Base-by-base conservation (phyloP, 2,329 filamentous ascomycete genomes). In the Pseudocercospora ulei region DNA sequence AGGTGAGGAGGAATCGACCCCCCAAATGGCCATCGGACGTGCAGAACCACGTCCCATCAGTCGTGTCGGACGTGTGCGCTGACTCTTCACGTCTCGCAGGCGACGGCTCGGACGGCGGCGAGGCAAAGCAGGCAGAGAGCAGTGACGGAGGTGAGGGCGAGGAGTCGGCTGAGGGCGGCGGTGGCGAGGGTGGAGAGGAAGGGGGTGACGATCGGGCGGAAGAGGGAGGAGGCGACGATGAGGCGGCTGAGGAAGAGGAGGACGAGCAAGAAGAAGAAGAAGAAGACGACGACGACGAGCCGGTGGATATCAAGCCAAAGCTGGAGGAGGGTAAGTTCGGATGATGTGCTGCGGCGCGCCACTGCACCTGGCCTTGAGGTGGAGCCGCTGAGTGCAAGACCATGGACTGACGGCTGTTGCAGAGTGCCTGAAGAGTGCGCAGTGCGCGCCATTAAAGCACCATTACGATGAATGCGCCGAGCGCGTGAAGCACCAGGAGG, bases 391-490 rank as follows among this genome's bases (percentile, higher is more conserved):
- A n/a, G n/a, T n/a, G n/a, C n/a, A n/a, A n/a, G n/a, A n/a, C n/a
- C n/a, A n/a, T 13, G 5, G 5, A 27, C 41, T 39, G 26, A 44
- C 37, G 8, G 9, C 5, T 17, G 20, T 12, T 55, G 54, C 65
- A 96, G 90, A 94, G 62, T 98, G 90, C 76, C 76, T 76, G 66
- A 77, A 88, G 65, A 86, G 86, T 51, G 74, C 80, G 65, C 71
- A 82, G 66, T 98, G 90, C 69, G 73, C 80, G 47, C 79, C 81
- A 44, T 75, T 76, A 61, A 98, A 96, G 78, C 88, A 96, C 74
- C 90, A 98, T 75, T 96, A 82, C 65, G 88, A 96, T 53, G 85
- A 95, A 70, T 98, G 90, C 65, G 86, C 88, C 56, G 87, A 94
- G 76, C 86, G 90, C 58, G 90, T 98, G 55, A 84, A 78, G 57